Evolutionary conservation across 2,329 filamentous ascomycete genomes (phyloP).

Genomic region (Albifimbria verrucaria): DNA sequence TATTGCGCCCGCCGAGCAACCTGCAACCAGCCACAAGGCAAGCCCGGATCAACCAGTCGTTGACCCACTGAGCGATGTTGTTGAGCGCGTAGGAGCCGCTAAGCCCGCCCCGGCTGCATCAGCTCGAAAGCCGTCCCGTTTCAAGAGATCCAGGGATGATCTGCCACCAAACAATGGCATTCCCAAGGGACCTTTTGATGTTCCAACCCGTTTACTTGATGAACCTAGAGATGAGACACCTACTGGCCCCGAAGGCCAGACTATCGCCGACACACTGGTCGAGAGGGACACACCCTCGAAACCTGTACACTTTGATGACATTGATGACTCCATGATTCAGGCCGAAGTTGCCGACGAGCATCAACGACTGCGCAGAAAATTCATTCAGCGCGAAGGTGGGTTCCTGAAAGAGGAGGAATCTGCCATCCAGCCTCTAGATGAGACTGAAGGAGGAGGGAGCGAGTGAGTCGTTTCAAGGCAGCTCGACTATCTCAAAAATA

Average conservation of each 20-base stretch:
- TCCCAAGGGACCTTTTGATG: conserved; percentile 41
- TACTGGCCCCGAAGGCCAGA: conserved; percentile 47
- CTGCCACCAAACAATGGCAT: conserved; percentile 12
- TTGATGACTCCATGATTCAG: conserved; percentile 67
- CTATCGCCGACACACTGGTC: conserved; percentile 58
- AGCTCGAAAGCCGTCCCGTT: conserved; percentile 44
- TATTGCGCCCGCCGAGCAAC: conserved; percentile 49
- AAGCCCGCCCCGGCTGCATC: conserved; percentile 27
- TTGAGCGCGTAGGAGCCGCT: conserved; percentile 39
- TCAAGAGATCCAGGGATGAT: conserved; percentile 40
- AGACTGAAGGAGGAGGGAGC: conserved; percentile 62
- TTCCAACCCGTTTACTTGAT: conserved; percentile 37
- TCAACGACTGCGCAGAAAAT: conserved; percentile 74
- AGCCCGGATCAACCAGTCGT: conserved; percentile 27
- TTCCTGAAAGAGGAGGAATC: conserved; percentile 71
- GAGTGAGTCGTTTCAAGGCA: conserved; percentile 71
- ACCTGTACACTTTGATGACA: conserved; percentile 52
- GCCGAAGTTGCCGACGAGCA: conserved; percentile 81
- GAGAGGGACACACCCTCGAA: conserved; percentile 44
- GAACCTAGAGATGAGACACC: conserved; percentile 36
- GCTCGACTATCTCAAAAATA: conserved; percentile 58
- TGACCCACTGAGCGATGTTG: conserved; percentile 50
- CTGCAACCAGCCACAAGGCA: conserved; percentile 11
- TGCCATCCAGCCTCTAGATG: conserved; percentile 63
- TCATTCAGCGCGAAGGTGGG: conserved; percentile 80